Base-by-base conservation (phyloP, 192 early-diverging fungal genomes). In the Mortierella claussenii region DNA sequence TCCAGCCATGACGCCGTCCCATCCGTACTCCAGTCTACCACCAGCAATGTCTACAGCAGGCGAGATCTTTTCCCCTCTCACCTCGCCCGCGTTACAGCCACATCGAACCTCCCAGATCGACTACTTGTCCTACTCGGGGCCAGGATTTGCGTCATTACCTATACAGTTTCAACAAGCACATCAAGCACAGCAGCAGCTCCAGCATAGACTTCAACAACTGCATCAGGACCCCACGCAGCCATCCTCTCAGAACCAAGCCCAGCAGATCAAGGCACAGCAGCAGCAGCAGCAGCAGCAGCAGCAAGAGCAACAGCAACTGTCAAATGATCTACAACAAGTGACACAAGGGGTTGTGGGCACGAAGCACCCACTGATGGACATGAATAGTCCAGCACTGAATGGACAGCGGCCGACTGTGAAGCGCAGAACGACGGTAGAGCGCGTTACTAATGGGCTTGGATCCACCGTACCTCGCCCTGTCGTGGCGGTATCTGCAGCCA, bases 1-100 rank as follows among this genome's bases (percentile, higher is more conserved):
- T 8, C 90, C 90, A 7, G 89, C 87, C 11, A 87, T 89, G 78
- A 92, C 89, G 0, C 90, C 90, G 2, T 82, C 84, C 24, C 78
- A 82, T 43, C 82, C 83, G 33, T 89, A 85, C 66, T 60, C 79
- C 33, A 70, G 65, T 40, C 36, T 69, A 11, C 74, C 60, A 23
- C 68, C 69, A 46, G 30, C 69, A 30, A 62, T 76, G 73, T 62
- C 81, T 0, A 56, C 79, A 1, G 52, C 48, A 18, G 54, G 50
- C 45, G 70, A 85, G 40, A 79, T 73, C 20, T 90, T 90, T 64
- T 86, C 81, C 20, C 90, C 90, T 1, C 48, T 92, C 10, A 81
- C 90, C 4, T 92, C 90, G 0, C 90, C 90, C 28, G 88, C 86
- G 6, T 66, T 90, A 20, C 62, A 73, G 13, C 85, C 88, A 2